Percentiles rank a stretch among this genome's conserved stretches.
These are phyloP conservation scores for Fusarium miscanthi DNA, from an alignment of 2,329 filamentous ascomycete genomes.

Conservation along the genomic window DNA sequence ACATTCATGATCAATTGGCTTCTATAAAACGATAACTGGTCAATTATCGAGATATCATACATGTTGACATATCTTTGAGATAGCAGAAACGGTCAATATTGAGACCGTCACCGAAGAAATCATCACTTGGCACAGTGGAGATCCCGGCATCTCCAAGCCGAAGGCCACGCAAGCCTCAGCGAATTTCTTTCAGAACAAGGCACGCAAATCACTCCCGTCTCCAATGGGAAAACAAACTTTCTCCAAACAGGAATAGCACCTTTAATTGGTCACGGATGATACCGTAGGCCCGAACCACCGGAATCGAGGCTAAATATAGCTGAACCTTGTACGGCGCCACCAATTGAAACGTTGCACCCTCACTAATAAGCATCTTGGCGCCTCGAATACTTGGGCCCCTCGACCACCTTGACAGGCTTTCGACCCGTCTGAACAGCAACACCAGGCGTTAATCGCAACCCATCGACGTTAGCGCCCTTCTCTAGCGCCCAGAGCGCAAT, in stretches of 20 bases:
- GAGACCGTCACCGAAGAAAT: neutral
- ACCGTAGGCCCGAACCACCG: neutral
- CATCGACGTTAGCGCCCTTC: conserved; percentile 64
- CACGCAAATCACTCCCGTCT: neutral
- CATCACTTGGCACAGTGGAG: conserved; percentile 32
- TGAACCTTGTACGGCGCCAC: neutral
- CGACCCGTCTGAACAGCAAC: conserved; percentile 63
- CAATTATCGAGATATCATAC: too few species aligned
- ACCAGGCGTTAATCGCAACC: conserved; percentile 61
- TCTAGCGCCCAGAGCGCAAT: conserved; percentile 76
- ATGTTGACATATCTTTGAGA: rapidly evolving
- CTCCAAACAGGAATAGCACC: neutral
- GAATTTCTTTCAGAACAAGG: neutral
- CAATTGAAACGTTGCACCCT: conserved; percentile 1
- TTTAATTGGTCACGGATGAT: neutral
- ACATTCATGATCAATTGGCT: neutral
- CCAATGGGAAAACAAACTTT: neutral
- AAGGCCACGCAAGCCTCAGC: conserved; percentile 28
- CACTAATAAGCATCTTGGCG: conserved; percentile 64
- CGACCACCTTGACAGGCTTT: conserved; percentile 56
- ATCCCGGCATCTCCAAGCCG: conserved; percentile 28
- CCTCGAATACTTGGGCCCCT: conserved; percentile 57
- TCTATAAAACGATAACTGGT: too few species aligned
- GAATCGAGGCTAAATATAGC: conserved; percentile 11
- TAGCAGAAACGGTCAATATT: rapidly evolving